phyloP scores from a whole-genome alignment of 495 filamentous ascomycete species.

The Hypoxylon intermedium region DNA sequence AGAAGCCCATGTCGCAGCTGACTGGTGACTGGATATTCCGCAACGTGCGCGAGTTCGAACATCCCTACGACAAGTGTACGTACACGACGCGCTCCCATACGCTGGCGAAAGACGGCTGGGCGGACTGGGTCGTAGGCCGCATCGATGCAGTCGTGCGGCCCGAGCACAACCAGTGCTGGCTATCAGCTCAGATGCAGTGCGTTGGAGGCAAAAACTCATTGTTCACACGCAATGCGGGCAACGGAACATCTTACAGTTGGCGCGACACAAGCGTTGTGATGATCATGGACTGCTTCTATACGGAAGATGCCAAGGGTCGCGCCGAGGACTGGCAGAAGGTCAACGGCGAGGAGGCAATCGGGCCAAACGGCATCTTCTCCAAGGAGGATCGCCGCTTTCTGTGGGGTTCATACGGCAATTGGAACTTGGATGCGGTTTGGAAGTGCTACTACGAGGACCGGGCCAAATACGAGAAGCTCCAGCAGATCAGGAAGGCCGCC shows the following conservation, averaged over 20 bases:
- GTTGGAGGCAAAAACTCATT: slow-evolving; percentile 49
- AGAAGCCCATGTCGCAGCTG: slow-evolving; percentile 48
- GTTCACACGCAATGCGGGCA: slow-evolving; percentile 46
- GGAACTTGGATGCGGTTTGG: slow-evolving; percentile 45
- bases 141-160: slow-evolving; percentile 44
- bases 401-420: slow-evolving; percentile 50
- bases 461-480: slow-evolving; percentile 49
- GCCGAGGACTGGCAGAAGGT: slow-evolving; percentile 49
- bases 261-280: slow-evolving; percentile 45
- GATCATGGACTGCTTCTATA: slow-evolving; percentile 49
- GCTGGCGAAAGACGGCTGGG: slow-evolving; percentile 44
- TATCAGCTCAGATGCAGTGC: slow-evolving; percentile 49
- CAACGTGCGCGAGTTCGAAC: slow-evolving; percentile 47
- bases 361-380: slow-evolving; percentile 45
- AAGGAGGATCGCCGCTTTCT: slow-evolving; percentile 48
- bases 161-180: slow-evolving; percentile 43
- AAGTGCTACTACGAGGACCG: slow-evolving; percentile 47
- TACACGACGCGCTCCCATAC: slow-evolving; percentile 46
- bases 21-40: slow-evolving; percentile 50
- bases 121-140: slow-evolving; percentile 43
- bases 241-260: slow-evolving; percentile 52
- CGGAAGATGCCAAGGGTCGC: slow-evolving; percentile 27
- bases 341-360: slow-evolving; percentile 45
- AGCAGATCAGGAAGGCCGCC: slow-evolving; percentile 40
- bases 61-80: slow-evolving; percentile 52